Evolutionary conservation across 331 rosid species (phyloP), one percentile per base, ranked within the genome.

Genomic region (Malus hybrid): DNA sequence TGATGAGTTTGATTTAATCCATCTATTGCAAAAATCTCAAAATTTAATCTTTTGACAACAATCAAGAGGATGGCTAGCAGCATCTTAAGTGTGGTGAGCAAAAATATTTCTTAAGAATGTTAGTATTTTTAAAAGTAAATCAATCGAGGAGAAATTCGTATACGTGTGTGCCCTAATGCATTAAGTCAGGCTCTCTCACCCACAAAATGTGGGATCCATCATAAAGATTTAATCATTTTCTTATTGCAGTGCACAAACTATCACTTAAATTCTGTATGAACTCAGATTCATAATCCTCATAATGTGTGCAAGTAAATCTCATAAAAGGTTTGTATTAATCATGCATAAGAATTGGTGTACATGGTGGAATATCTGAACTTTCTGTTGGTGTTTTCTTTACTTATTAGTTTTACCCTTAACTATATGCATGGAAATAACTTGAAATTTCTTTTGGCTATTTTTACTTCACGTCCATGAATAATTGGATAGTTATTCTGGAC

Each of bases 271-370:
- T 42, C 48, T 11, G 14, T 42, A 44, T 44, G 15, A 44, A 44
- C 15, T 44, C 50, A 44, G 50, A 44, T 44, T 44, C 50, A 44
- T 11, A 44, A 44, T 44, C 50, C 50, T 44, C 50, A 10, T 44
- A 11, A 44, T 44, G 50, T 44, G 50, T 44, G 50, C 1, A 4
- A 1, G 15, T 44, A 44, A 44, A 44, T 11, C 50, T 44, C 15
- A 44, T 11, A 79, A 57, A 84, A 81, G 64, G 79, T 53, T 81
- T 76, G 78, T 68, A 86, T 80, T 80, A 83, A 69, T 83, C 62
- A 46, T 55, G 22, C 6, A 58, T 8, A 26, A 48, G 46, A 66
- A 58, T 58, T 8, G 15, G n/a, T 44, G 50, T 44, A 20, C 63
- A 57, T 72, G 56, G 76, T 18, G 10, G 70, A 73, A 32, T 77